phyloP scores from a whole-genome alignment of 2,329 filamentous ascomycete genomes.

The Coleophoma cylindrospora region DNA sequence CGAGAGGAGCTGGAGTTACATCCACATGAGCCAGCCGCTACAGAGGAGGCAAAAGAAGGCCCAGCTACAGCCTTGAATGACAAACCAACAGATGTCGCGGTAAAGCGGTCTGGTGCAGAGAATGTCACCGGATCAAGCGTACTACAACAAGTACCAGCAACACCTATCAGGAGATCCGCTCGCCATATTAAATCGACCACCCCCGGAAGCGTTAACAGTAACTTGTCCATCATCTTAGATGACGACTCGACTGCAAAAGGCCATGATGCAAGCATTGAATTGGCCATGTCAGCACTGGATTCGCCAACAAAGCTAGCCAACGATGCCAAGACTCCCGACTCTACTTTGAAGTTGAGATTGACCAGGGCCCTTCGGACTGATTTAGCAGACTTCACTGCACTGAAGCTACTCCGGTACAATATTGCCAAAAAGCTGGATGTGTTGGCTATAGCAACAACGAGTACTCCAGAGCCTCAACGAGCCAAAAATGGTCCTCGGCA shows the following conservation, averaged over 20 bases:
- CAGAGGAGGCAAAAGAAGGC: not conserved
- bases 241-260: constrained; percentile 14
- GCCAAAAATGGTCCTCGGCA: constrained; percentile 54
- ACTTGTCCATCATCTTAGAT: constrained; percentile 13
- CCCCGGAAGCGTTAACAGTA: constrained; percentile 4
- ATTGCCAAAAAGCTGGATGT: constrained; percentile 46
- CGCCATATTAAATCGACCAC: constrained; percentile 1
- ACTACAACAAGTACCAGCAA: not conserved
- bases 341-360: constrained; percentile 15
- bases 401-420: constrained; percentile 46
- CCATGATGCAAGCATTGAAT: constrained; percentile 24
- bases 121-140: not conserved
- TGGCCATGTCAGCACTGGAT: constrained; percentile 19
- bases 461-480: constrained; percentile 44
- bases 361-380: constrained; percentile 26
- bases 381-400: constrained; percentile 46
- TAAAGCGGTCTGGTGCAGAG: not conserved
- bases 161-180: not conserved
- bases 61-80: not conserved
- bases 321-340: constrained; percentile 8
- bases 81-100: not conserved
- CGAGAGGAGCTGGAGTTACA: not conserved
- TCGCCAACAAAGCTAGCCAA: constrained; percentile 19
- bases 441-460: constrained; percentile 47
- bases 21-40: not conserved